These are phyloP conservation scores for Phytophthora pini DNA, from an alignment of 352 stramenopile genomes.

Conservation along the genomic window DNA sequence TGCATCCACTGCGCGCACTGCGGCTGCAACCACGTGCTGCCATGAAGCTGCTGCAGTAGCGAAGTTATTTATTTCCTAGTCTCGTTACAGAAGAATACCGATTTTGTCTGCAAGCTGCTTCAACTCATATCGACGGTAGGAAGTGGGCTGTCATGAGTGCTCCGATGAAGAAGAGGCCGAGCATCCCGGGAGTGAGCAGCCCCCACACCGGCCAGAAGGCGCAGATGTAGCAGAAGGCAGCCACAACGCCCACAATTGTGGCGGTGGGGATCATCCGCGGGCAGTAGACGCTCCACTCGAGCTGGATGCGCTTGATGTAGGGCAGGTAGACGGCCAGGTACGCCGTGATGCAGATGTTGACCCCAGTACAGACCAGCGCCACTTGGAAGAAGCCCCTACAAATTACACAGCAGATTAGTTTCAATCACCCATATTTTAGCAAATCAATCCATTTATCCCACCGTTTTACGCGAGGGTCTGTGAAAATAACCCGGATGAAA, in stretches of 20 bases:
- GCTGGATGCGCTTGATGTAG: slow-evolving; percentile 79
- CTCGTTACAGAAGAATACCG: slow-evolving; percentile 6
- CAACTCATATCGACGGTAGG: slow-evolving; percentile 81
- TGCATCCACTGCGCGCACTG: slow-evolving; percentile 49
- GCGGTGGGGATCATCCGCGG: slow-evolving; percentile 92
- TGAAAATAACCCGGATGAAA: slow-evolving; percentile 76
- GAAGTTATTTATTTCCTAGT: slow-evolving; percentile 42
- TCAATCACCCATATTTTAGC: neutral
- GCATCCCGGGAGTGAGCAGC: slow-evolving; percentile 89
- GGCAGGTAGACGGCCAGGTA: slow-evolving; percentile 91
- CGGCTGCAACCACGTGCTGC: slow-evolving; percentile 40
- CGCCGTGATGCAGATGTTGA: slow-evolving; percentile 88
- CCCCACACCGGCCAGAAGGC: slow-evolving; percentile 93
- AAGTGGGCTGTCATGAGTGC: slow-evolving; percentile 95
- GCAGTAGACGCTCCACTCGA: slow-evolving; percentile 94
- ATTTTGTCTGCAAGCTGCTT: neutral
- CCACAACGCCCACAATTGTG: slow-evolving; percentile 73
- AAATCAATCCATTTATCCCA: neutral
- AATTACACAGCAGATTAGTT: slow-evolving; percentile 4
- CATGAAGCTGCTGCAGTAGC: slow-evolving; percentile 14
- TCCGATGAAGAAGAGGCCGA: slow-evolving; percentile 91
- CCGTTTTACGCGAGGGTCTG: slow-evolving; percentile 60
- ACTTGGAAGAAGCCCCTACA: slow-evolving; percentile 83
- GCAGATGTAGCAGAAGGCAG: slow-evolving; percentile 78
- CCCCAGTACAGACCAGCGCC: slow-evolving; percentile 73